A percentile compares a stretch with the other conserved stretches of the same genome.
phyloP scores from a whole-genome alignment of 306 rosid species.

The Vigna unguiculata region DNA sequence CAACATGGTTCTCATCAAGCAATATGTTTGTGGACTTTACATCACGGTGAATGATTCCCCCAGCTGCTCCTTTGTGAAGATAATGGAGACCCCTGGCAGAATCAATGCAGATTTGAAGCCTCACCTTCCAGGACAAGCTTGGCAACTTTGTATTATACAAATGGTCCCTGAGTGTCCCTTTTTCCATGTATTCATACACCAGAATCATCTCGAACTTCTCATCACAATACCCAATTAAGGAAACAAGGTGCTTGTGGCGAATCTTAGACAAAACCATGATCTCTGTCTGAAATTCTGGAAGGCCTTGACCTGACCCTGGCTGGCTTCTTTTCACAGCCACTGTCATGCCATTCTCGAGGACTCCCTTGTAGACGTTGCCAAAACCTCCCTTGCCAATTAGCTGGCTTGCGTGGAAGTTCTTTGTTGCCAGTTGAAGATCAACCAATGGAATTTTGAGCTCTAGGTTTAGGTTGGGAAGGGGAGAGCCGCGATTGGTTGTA shows the following conservation, averaged over 20 bases:
- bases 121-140: constrained; percentile 54
- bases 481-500: constrained; percentile 34
- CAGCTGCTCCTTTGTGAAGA: constrained; percentile 60
- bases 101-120: constrained; percentile 68
- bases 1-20: constrained; percentile 56
- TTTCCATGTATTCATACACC: constrained; percentile 63
- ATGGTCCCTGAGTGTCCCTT: constrained; percentile 59
- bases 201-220: constrained; percentile 63
- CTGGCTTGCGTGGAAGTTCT: constrained; percentile 43
- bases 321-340: constrained; percentile 66
- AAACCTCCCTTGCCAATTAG: constrained; percentile 66
- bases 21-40: constrained; percentile 64
- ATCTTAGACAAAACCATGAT: constrained; percentile 63
- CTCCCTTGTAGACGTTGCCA: constrained; percentile 60
- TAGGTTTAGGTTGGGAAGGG: constrained; percentile 48
- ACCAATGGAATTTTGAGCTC: constrained; percentile 49
- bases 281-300: constrained; percentile 59
- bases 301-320: constrained; percentile 64
- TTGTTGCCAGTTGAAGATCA: constrained; percentile 55
- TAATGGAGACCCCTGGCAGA: constrained; percentile 64
- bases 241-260: constrained; percentile 64
- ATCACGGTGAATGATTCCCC: constrained; percentile 66
- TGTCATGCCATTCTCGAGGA: constrained; percentile 46
- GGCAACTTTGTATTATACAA: constrained; percentile 46
- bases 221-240: constrained; percentile 61